Evolutionary conservation across 208 protist genomes (phyloP).

Genomic region (Leishmania gerbilli): DNA sequence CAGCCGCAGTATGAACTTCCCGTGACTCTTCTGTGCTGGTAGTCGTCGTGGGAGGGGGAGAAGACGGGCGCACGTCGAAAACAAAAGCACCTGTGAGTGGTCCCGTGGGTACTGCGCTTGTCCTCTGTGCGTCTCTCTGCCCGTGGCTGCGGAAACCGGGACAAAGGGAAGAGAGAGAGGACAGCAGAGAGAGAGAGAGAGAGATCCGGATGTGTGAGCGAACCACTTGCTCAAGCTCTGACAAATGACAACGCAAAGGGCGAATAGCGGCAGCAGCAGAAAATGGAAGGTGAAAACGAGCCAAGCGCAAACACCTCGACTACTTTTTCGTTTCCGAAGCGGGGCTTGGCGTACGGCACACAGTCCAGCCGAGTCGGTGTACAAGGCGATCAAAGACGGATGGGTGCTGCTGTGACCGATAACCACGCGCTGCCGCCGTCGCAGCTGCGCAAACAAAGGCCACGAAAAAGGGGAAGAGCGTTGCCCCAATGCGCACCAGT

Average conservation of each 20-base stretch:
- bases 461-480: neutral
- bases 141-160: neutral
- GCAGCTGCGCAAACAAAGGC: neutral
- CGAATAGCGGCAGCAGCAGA: neutral
- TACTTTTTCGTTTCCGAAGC: neutral
- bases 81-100: neutral
- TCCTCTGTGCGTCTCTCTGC: neutral
- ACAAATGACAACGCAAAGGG: neutral
- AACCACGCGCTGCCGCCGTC: neutral
- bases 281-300: neutral
- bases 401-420: neutral
- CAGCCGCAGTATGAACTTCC: neutral
- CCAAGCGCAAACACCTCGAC: neutral
- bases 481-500: neutral
- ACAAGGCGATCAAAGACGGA: too few species aligned
- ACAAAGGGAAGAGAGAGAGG: neutral
- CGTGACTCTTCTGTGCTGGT: neutral
- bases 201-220: neutral
- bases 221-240: neutral
- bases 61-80: neutral
- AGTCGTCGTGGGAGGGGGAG: neutral
- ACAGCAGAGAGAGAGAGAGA: neutral
- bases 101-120: neutral
- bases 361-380: neutral
- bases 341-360: neutral